A percentile compares a stretch with the other conserved stretches of the same genome.
Conservation (phyloP, 495 filamentous ascomycete genomes). For the Neurospora africana region DNA sequence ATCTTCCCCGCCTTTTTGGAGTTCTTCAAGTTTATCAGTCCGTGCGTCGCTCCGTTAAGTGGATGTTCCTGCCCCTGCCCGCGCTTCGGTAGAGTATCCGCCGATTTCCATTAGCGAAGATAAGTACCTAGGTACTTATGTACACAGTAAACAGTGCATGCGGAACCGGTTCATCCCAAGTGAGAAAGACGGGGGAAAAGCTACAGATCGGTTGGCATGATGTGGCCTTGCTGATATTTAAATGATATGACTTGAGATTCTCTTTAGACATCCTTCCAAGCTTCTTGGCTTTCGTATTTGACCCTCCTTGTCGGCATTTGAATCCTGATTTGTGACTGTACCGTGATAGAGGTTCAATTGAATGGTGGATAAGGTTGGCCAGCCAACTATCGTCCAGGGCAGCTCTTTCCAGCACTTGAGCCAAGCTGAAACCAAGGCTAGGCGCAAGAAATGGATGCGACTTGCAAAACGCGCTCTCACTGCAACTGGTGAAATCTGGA, state of each 20-base stretch:
- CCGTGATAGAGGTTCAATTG: neutral
- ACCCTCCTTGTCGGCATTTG: neutral
- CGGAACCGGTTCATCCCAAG: neutral
- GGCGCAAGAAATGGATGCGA: neutral
- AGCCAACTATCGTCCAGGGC: constrained; percentile 21
- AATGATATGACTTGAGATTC: neutral
- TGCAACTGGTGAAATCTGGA: neutral
- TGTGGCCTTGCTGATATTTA: neutral
- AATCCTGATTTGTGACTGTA: neutral
- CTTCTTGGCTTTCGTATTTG: neutral
- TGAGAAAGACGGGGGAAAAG: neutral
- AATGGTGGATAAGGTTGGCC: constrained; percentile 24
- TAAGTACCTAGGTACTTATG: no score
- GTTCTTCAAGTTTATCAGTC: neutral
- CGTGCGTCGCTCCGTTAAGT: neutral
- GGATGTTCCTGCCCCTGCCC: neutral
- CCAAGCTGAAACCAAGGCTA: neutral
- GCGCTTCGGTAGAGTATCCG: neutral
- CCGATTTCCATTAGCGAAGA: neutral
- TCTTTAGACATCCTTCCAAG: neutral
- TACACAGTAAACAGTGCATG: neutral
- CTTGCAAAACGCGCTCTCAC: neutral
- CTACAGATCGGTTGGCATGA: neutral
- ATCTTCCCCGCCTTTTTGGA: neutral
- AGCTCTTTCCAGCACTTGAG: neutral